Conservation (phyloP, 257 asterid species). For the Dorcoceras hygrometricum region DNA sequence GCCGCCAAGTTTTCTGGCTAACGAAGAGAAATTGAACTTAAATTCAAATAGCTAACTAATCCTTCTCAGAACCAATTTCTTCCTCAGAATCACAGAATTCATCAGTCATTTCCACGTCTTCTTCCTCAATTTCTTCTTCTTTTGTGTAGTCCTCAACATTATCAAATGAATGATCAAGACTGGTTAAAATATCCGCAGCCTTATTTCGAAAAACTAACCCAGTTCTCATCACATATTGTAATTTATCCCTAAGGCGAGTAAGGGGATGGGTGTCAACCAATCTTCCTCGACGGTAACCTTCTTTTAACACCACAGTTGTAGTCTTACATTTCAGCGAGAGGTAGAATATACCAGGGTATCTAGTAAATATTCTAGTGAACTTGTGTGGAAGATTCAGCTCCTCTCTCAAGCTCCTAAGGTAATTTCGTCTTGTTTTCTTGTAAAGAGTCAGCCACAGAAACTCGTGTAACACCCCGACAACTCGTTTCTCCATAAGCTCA, state of each 20-base stretch:
- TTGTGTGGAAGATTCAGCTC: conserved; percentile 80
- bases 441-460: conserved; percentile 63
- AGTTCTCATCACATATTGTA: conserved; percentile 82
- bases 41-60: not conserved
- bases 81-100: conserved; percentile 32
- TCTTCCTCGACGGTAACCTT: conserved; percentile 75
- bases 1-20: not conserved
- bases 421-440: conserved; percentile 90
- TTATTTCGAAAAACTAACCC: conserved; percentile 69
- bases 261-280: conserved; percentile 67
- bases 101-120: conserved; percentile 38
- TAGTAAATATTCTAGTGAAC: conserved; percentile 82
- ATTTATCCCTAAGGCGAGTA: conserved; percentile 66
- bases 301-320: conserved; percentile 79
- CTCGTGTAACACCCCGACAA: conserved; percentile 88
- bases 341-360: conserved; percentile 93
- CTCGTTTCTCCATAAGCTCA: conserved; percentile 96
- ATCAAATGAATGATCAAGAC: conserved; percentile 42
- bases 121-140: conserved; percentile 35
- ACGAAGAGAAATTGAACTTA: not conserved
- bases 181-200: conserved; percentile 56
- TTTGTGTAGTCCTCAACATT: conserved; percentile 25
- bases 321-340: conserved; percentile 88
- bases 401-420: conserved; percentile 81
- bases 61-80: conserved; percentile 25